Evolutionary conservation across 192 early-diverging fungal genomes (phyloP).

Genomic region (Linderina pennispora): DNA sequence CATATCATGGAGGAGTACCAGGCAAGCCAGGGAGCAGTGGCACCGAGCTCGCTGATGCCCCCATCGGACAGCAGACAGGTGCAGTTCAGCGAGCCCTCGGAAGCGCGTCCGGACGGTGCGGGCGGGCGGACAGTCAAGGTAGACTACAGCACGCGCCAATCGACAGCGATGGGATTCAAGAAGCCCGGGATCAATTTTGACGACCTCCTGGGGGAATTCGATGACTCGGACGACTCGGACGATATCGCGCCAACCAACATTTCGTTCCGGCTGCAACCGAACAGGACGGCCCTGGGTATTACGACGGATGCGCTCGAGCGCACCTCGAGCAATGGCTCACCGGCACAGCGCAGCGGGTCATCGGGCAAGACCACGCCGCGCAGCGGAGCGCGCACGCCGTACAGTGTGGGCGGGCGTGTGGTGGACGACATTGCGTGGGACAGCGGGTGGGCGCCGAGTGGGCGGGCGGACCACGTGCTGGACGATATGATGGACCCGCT

Average conservation of each 20-base stretch:
- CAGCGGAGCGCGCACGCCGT: conserved; percentile 1
- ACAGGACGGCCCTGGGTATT: neutral
- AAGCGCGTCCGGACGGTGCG: conserved; percentile 4
- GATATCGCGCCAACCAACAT: neutral
- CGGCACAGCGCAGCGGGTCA: conserved; percentile 6
- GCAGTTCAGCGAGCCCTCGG: neutral
- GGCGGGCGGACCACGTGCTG: conserved; percentile 32
- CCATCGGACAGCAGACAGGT: neutral
- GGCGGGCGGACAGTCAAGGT: conserved; percentile 8
- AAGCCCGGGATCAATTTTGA: conserved; percentile 46
- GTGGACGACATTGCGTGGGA: neutral
- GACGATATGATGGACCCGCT: conserved; percentile 44
- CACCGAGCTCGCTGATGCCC: neutral
- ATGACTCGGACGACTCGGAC: conserved; percentile 12
- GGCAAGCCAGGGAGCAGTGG: neutral
- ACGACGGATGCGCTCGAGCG: neutral
- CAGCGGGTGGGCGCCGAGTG: conserved; percentile 2
- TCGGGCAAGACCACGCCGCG: conserved; percentile 17
- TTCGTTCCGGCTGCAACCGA: no score
- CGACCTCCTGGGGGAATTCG: conserved; percentile 31
- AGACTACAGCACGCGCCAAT: conserved; percentile 33
- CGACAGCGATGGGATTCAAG: conserved; percentile 25
- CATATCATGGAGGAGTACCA: conserved; percentile 51
- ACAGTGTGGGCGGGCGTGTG: neutral
- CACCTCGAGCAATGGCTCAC: neutral